Percentiles rank a stretch among this genome's conserved stretches.
phyloP scores from a whole-genome alignment of 108 stramenopile species.

The Nannochloropsis salina region DNA sequence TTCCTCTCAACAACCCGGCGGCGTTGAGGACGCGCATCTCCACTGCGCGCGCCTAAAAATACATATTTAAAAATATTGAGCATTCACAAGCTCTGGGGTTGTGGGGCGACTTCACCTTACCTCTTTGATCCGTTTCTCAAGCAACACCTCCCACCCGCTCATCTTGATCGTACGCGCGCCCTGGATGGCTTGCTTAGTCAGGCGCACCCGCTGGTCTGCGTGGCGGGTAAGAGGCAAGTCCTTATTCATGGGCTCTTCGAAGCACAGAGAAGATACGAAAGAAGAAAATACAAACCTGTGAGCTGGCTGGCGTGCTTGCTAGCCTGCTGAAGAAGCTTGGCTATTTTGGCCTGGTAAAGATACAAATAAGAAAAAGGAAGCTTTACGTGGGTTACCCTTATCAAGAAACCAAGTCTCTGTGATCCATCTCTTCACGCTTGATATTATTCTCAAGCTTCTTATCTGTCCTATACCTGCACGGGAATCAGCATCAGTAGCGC shows the following conservation, averaged over 20 bases:
- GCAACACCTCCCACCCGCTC: conserved; percentile 67
- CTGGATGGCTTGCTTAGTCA: conserved; percentile 3
- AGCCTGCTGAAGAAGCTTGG: not conserved
- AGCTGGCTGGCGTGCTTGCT: not conserved
- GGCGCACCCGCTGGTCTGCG: not conserved
- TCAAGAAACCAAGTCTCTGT: too few relatives aligned
- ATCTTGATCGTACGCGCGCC: conserved; percentile 71
- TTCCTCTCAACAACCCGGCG: not conserved
- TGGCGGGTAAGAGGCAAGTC: not conserved
- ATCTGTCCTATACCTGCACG: not conserved
- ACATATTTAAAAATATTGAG: too few relatives aligned
- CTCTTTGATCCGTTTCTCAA: conserved; percentile 60
- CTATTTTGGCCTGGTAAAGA: not conserved
- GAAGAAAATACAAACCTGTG: not conserved
- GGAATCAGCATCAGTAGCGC: not conserved
- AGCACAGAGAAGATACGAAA: not conserved
- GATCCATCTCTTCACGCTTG: not conserved
- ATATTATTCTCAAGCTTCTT: not conserved
- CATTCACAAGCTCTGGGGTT: too few relatives aligned
- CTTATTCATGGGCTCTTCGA: not conserved
- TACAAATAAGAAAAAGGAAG: not conserved
- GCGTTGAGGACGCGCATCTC: not conserved
- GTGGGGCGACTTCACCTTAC: not conserved
- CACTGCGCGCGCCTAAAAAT: not conserved
- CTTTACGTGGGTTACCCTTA: too few relatives aligned